Evolutionary conservation across 768 basidiomycete species (phyloP), one percentile per base, ranked within the genome.

Genomic region (Tricholoma terreum): DNA sequence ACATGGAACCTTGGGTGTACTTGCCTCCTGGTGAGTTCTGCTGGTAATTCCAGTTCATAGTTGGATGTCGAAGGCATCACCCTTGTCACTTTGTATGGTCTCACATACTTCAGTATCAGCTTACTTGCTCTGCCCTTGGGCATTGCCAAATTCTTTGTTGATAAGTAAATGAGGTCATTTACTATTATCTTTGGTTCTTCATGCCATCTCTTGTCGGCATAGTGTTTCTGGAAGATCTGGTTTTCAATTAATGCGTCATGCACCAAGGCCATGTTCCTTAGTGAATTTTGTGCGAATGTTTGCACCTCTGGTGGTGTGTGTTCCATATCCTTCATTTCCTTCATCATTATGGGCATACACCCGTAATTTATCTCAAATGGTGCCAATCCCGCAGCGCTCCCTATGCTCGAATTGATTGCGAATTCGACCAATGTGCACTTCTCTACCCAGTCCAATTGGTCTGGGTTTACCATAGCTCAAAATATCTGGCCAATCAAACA

Each of bases 331-430:
- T 15, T 27, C 24, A 48, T 1, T 30, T 64, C 55, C 19, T 36
- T 43, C 2, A 69, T 64, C 57, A 67, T 63, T 52, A 63, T 34
- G 33, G 56, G 64, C 57, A 69, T 61, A 49, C 63, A 63, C 4
- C 72, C 67, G 15, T 27, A 27, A 15, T 46, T 46, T 27, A 46
- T 46, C n/a, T 54, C 27, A 14, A 31, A 38, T 6, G 22, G 53
- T 24, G 53, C 53, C 24, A 40, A 14, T 2, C 53, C 53, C 4
- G 22, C 42, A 9, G 36, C 17, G 11, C 15, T 43, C 4, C 14
- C 15, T 6, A 38, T 24, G 17, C 22, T 31, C 0, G 53, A 52
- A 10, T 52, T 52, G 50, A 52, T 52, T 4, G 11, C 12, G 9
- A 52, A 52, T 40, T 52, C 24, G 11, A 52, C n/a, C 38, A 40